These are phyloP conservation scores for Rostrohypoxylon terebratum DNA, from an alignment of 495 filamentous ascomycete genomes.

Conservation along the genomic window DNA sequence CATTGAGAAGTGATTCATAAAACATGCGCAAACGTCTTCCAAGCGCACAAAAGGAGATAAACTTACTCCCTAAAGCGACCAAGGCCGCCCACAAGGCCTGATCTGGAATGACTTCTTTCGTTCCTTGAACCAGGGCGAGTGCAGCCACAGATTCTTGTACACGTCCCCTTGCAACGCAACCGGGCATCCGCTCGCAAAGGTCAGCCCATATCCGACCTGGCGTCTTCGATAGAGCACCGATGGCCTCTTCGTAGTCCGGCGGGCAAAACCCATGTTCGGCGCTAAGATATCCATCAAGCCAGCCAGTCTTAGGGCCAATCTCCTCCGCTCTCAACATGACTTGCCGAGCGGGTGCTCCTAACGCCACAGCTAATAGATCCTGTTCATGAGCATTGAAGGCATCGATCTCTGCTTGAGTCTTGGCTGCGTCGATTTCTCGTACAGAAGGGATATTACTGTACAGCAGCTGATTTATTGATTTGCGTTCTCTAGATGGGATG, in stretches of 20 bases:
- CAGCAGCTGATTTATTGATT: slow-evolving; percentile 40
- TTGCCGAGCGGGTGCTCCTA: slow-evolving; percentile 64
- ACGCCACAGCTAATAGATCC: slow-evolving; percentile 62
- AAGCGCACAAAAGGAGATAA: neutral
- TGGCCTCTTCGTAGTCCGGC: slow-evolving; percentile 61
- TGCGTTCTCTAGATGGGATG: slow-evolving; percentile 29
- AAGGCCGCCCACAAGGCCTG: slow-evolving; percentile 65
- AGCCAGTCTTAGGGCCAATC: slow-evolving; percentile 62
- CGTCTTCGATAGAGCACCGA: slow-evolving; percentile 59
- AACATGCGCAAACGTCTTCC: neutral
- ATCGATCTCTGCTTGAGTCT: slow-evolving; percentile 54
- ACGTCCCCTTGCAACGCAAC: slow-evolving; percentile 61
- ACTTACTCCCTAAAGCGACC: slow-evolving; percentile 58
- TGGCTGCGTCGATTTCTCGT: slow-evolving; percentile 48
- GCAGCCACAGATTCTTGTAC: slow-evolving; percentile 62
- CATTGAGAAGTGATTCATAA: no score
- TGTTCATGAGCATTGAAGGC: slow-evolving; percentile 57
- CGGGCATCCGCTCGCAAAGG: slow-evolving; percentile 65
- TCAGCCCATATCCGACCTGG: slow-evolving; percentile 66
- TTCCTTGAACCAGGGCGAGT: slow-evolving; percentile 60
- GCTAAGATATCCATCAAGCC: slow-evolving; percentile 66
- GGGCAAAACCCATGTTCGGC: slow-evolving; percentile 64
- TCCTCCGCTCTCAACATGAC: slow-evolving; percentile 65
- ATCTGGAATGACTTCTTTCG: slow-evolving; percentile 61
- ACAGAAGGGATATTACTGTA: slow-evolving; percentile 37